Base-by-base conservation (phyloP, 768 basidiomycete genomes). In the Termitomyces sp. region DNA sequence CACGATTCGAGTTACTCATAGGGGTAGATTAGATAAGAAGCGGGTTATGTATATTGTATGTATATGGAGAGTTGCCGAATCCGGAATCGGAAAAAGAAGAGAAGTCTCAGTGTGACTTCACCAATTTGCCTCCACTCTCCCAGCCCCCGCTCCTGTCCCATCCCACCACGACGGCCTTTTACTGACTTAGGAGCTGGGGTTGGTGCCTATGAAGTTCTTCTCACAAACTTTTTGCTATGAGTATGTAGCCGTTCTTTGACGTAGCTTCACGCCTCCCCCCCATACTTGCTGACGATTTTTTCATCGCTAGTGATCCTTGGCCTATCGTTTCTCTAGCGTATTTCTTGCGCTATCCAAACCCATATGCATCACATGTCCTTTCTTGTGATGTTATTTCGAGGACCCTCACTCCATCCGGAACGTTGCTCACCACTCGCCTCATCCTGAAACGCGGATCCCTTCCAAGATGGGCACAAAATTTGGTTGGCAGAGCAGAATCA, bases 301-400 rank as follows among this genome's bases (percentile, higher is more conserved):
- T 16, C 16, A 7, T 40, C 7, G 5, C 12, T 65, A 95, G 94
- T 80, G 93, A 97, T 83, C 85, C 94, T 71, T 94, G 95, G 86
- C 81, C 91, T 57, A 95, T 91, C 64, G 91, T 96, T 58, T 86
- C 95, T 20, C 80, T 96, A 62, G 95, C 95, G 13, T 97, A 90
- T 79, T 95, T 95, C 70, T 78, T 97, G 58, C 89, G 95, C 62
- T 98, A 97, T 73, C 95, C 95, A 4, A 98, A 97, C 70, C 94
- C 95, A 49, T 93, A 93, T 67, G 92, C 95, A 6, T 79, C 90
- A 37, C 95, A 98, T 75, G 89, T 98, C 71, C 75, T 95, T 64
- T 95, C 95, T 4, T 95, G 93, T 80, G 95, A 98, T 77, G 94
- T 98, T 67, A 86, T 98, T 63, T 90, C 91, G 54, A 90, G 95